These are phyloP conservation scores for Cladosporium sp. DNA, from an alignment of 2,329 filamentous ascomycete genomes.

Conservation along the genomic window DNA sequence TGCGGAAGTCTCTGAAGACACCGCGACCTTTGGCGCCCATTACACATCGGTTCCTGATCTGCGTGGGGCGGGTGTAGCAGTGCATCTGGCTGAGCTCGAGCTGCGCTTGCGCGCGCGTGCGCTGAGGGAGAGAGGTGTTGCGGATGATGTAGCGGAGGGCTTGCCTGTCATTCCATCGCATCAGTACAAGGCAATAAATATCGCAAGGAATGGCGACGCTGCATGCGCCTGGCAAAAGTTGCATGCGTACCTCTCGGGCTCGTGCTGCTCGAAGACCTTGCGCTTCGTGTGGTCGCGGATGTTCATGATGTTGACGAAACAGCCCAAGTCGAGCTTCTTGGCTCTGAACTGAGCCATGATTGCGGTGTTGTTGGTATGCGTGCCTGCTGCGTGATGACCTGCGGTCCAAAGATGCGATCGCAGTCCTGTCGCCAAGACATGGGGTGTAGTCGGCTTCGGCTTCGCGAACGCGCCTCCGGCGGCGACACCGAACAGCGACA, in stretches of 20 bases:
- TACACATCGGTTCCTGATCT: slow-evolving; percentile 90
- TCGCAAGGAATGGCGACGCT: not conserved
- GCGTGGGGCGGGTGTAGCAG: slow-evolving; percentile 85
- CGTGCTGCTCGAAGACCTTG: slow-evolving; percentile 78
- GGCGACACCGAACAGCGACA: too few species aligned
- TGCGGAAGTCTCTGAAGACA: slow-evolving; percentile 88
- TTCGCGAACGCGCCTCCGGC: too few species aligned
- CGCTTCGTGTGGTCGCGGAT: slow-evolving; percentile 96
- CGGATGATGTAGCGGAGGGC: slow-evolving; percentile 75
- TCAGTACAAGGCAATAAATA: not conserved
- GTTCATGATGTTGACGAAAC: slow-evolving; percentile 77
- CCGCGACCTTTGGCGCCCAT: slow-evolving; percentile 83
- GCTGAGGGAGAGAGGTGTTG: slow-evolving; percentile 77
- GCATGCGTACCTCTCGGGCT: slow-evolving; percentile 72
- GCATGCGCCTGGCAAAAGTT: not conserved
- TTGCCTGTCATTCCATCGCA: slow-evolving; percentile 55
- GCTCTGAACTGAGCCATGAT: slow-evolving; percentile 64
- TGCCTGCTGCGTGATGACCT: not conserved
- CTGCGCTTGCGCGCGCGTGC: slow-evolving; percentile 84
- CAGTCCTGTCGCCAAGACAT: not conserved
- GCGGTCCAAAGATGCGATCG: slow-evolving; percentile 6
- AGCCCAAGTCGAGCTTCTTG: slow-evolving; percentile 83
- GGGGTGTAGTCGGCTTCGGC: too few species aligned
- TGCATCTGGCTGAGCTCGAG: slow-evolving; percentile 93
- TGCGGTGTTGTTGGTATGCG: slow-evolving; percentile 3